These are phyloP conservation scores for Nicotiana knightiana DNA, from an alignment of 257 asterid species.

Conservation along the genomic window DNA sequence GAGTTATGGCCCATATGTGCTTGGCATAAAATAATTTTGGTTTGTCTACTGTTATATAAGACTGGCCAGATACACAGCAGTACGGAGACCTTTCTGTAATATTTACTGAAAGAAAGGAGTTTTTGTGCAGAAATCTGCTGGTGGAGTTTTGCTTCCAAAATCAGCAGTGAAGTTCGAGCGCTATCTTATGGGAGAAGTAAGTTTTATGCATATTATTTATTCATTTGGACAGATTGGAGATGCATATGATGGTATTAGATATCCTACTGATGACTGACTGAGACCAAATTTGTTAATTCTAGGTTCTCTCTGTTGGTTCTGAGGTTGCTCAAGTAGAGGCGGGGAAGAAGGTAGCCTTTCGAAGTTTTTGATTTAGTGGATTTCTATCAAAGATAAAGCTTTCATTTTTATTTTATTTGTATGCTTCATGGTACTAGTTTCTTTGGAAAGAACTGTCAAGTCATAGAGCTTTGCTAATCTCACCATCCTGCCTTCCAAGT, in stretches of 20 bases:
- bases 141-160: slow-evolving; percentile 87
- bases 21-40: neutral
- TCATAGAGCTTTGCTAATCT: neutral
- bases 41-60: neutral
- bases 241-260: neutral
- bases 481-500: neutral
- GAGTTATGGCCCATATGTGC: neutral
- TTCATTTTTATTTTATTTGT: neutral
- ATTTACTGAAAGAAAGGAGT: neutral
- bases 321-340: slow-evolving; percentile 56
- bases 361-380: neutral
- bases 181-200: slow-evolving; percentile 87
- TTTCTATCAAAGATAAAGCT: neutral
- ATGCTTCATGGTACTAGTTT: neutral
- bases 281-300: neutral
- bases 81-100: neutral
- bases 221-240: neutral
- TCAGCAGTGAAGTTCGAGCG: slow-evolving; percentile 90
- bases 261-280: neutral
- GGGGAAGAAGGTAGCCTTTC: slow-evolving; percentile 62
- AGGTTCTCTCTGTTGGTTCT: slow-evolving; percentile 77
- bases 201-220: neutral
- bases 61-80: neutral
- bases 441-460: neutral
- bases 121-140: slow-evolving; percentile 76